Percentiles rank a stretch among this genome's conserved stretches.
These are phyloP conservation scores for Alnus rubra DNA, from an alignment of 306 rosid genomes.

Conservation along the genomic window DNA sequence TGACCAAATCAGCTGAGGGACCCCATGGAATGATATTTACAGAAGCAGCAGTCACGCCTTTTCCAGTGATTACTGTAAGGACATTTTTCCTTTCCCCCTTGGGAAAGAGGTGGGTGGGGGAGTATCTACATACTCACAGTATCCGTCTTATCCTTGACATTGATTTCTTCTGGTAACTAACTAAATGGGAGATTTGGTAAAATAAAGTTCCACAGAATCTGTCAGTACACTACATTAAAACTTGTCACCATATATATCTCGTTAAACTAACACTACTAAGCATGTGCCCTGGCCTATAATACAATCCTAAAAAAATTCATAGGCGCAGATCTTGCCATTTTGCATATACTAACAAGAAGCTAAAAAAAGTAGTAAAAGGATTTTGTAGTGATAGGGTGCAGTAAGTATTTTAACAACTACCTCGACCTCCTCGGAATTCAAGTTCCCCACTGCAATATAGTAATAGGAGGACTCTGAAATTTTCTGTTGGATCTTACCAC, in stretches of 20 bases:
- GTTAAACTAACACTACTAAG: neutral
- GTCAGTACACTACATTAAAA: neutral
- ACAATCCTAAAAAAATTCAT: neutral
- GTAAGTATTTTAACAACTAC: slow-evolving; percentile 23
- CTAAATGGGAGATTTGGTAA: neutral
- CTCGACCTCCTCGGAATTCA: slow-evolving; percentile 44
- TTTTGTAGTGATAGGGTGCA: neutral
- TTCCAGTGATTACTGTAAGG: neutral
- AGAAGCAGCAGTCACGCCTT: neutral
- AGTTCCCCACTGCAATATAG: slow-evolving; percentile 52
- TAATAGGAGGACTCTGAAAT: slow-evolving; percentile 39
- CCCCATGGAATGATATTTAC: neutral
- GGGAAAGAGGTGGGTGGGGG: neutral
- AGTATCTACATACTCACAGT: neutral
- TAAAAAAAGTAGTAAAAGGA: neutral
- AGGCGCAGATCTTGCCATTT: neutral
- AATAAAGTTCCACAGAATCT: neutral
- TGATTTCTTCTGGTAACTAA: neutral
- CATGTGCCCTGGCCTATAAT: neutral
- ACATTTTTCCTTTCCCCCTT: neutral
- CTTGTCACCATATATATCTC: neutral
- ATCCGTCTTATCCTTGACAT: neutral
- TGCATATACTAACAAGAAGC: neutral
- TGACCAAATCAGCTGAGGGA: too few species aligned
- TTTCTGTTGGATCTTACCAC: slow-evolving; percentile 43